Base-by-base conservation (phyloP, 2,329 filamentous ascomycete species). In the Talaromyces sp. region DNA sequence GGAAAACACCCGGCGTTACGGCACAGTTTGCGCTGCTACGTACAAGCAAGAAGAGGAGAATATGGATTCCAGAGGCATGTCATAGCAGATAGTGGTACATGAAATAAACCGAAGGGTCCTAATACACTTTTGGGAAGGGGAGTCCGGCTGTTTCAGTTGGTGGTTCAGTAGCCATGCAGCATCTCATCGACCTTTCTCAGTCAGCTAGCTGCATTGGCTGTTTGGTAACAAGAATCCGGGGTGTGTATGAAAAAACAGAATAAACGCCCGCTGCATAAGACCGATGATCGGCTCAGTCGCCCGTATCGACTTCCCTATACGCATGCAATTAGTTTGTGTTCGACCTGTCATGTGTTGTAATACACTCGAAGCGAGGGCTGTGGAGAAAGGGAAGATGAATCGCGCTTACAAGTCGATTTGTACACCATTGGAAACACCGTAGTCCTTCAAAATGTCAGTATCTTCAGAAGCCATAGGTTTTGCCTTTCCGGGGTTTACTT, bases 371-470 rank as follows among this genome's bases (percentile, higher is more conserved):
- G 32, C 36, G 15, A 42, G n/a, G 17, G 58, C 19, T 32, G n/a
- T 56, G 33, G 22, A 9, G 19, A 42, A 32, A 15, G 27, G 25
- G 25, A 36, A 54, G 25, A 56, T 39, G 47, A 62, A 60, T 63
- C 57, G 53, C 27, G 67, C 74, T 75, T 68, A 76, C 73, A 81
- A 69, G 69, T 81, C 79, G 70, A 81, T 71, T 66, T 81, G 79
- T 55, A 96, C 92, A 10, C 93, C 93, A 77, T 95, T 95, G 69
- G 89, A 92, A 61, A 98, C 88, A n/a, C 91, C 92, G 76, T 97
- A 98, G 78, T 98, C 93, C 70, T 91, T 91, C 68, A 32, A 30
- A 36, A 44, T n/a, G 30, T 62, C 39, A 62, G 57, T 51, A 22
- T 17, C 10, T 11, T 19, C 19, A 28, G 27, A 53, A 30, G 27